Evolutionary conservation across 352 stramenopile genomes (phyloP), one percentile per base, ranked within the genome.

Genomic region (Blastocystis sp.): DNA sequence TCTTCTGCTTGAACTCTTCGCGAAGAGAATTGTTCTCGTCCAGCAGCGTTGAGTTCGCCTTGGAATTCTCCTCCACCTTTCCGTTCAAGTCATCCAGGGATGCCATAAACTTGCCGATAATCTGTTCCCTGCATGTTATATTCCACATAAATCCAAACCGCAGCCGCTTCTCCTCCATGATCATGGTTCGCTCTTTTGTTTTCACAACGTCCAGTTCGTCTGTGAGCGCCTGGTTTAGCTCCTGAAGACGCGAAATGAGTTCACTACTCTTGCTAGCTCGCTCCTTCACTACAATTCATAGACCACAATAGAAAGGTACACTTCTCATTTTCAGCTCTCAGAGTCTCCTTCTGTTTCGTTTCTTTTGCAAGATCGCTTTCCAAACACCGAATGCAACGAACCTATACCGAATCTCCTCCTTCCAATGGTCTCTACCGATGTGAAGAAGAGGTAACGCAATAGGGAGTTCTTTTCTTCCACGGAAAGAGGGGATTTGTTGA

Each of bases 331-430:
- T 81, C 69, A 38, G 53, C 21, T 27, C 42, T 64, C 27, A 64
- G 49, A 7, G 63, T 16, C 16, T 40, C 46, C 40, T 64, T 63
- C 36, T 61, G 40, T 64, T 61, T 63, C 21, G 44, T 27, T 38
- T 81, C 69, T 51, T 64, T 81, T 21, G 69, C 42, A 48, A 81
- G 24, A 44, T 81, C 69, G 29, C 69, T 81, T 48, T 81, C 69
- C 14, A 81, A 29, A 64, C 69, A 81, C 21, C 69, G 42, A 51
- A 29, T 38, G 63, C 42, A 81, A 21, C 44, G 40, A 4, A 64
- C 69, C 69, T 81, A 61, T 4, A 64, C n/a, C 14, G 18, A 38
- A 65, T 24, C 27, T 0, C 11, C 27, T 36, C 24, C 32, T 8
- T 11, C 24, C n/a, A 18, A 21, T 2, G 16, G 32, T 38, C 1